These are phyloP conservation scores for Umbelopsis sp. DNA, from an alignment of 192 early-diverging fungal species.

Conservation along the genomic window DNA sequence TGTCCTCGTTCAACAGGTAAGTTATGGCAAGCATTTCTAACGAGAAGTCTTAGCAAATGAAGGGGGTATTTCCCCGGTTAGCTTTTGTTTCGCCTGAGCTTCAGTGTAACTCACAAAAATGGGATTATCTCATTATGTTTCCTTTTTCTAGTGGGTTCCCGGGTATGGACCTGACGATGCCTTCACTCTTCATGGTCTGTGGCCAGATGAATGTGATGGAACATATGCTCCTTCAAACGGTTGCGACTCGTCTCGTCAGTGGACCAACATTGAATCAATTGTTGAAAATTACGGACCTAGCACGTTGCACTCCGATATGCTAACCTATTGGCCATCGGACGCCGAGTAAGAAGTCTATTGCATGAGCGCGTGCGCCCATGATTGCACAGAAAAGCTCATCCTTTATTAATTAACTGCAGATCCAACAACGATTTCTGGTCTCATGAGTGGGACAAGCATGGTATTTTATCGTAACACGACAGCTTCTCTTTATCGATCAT, in stretches of 20 bases:
- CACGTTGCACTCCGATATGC: constrained; percentile 51
- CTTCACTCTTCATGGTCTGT: constrained; percentile 80
- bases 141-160: constrained; percentile 54
- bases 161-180: constrained; percentile 58
- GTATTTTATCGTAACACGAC: constrained; percentile 25
- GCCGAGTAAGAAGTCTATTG: constrained; percentile 17
- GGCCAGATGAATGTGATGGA: constrained; percentile 68
- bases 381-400: not conserved
- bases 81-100: too few species aligned
- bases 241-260: constrained; percentile 62
- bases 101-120: not conserved
- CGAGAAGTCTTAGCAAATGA: too few species aligned
- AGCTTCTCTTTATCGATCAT: not conserved
- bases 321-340: constrained; percentile 68
- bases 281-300: constrained; percentile 44
- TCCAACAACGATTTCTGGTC: constrained; percentile 79
- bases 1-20: constrained; percentile 51
- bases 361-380: not conserved
- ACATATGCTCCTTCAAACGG: constrained; percentile 42
- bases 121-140: not conserved
- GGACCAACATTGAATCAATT: constrained; percentile 57
- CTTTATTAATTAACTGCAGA: not conserved
- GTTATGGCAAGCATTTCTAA: too few species aligned
- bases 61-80: too few species aligned
- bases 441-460: constrained; percentile 85